Conservation (phyloP, 192 early-diverging fungal genomes). For the Umbelopsis ramanniana region DNA sequence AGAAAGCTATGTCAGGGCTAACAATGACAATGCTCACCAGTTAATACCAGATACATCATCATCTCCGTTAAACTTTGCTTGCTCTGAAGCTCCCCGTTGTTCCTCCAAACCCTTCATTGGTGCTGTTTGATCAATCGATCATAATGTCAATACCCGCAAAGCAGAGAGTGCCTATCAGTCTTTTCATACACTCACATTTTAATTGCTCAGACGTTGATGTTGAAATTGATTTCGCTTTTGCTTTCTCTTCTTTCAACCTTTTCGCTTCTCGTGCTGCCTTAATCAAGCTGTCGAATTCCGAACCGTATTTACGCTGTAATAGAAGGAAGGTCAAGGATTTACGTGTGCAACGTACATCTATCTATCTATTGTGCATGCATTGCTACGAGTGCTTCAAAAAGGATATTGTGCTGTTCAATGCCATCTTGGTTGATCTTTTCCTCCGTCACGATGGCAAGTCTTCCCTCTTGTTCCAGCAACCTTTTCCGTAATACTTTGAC, state of each 20-base stretch:
- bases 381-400: constrained; percentile 1
- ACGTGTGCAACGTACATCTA: background rate
- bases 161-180: background rate
- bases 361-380: background rate
- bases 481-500: background rate
- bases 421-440: background rate
- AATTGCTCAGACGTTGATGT: background rate
- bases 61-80: background rate
- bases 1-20: background rate
- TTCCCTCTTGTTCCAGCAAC: constrained; percentile 16
- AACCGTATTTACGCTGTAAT: constrained; percentile 28
- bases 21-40: background rate
- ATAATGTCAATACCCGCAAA: background rate
- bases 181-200: background rate
- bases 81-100: background rate
- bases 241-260: background rate
- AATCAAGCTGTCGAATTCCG: constrained; percentile 18
- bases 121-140: too few species aligned
- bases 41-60: background rate
- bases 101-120: background rate
- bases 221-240: background rate
- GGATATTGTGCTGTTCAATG: constrained; percentile 19
- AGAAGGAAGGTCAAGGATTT: constrained; percentile 9
- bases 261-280: background rate
- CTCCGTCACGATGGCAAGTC: background rate